Evolutionary conservation across 108 stramenopile species (phyloP).

Genomic region (Nannochloropsis salina): DNA sequence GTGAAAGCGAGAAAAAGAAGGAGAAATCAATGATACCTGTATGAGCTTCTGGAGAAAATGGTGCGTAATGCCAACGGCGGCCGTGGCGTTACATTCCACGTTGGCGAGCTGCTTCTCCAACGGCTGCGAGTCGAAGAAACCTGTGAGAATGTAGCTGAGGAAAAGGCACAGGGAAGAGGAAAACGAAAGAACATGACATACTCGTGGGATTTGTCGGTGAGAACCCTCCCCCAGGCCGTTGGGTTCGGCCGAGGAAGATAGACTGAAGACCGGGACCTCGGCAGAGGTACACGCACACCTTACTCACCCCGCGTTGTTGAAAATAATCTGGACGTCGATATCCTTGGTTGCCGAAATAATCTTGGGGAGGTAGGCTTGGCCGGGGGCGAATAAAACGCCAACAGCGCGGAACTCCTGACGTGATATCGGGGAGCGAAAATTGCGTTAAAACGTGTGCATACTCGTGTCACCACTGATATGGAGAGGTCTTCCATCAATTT

Average conservation of each 20-base stretch:
- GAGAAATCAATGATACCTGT: constrained; percentile 6
- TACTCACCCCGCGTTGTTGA: constrained; percentile 89
- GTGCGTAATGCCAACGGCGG: constrained; percentile 83
- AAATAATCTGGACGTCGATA: constrained; percentile 69
- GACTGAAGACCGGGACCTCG: too few relatives aligned
- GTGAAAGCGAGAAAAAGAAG: constrained; percentile 2
- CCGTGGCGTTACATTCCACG: constrained; percentile 95
- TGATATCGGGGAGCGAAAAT: background rate
- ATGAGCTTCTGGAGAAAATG: constrained; percentile 66
- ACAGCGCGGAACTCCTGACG: constrained; percentile 73
- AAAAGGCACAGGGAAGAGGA: background rate
- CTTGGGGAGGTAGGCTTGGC: constrained; percentile 71
- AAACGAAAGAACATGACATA: too few relatives aligned
- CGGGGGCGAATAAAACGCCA: constrained; percentile 74
- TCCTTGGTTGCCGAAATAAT: constrained; percentile 78
- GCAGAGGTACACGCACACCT: too few relatives aligned
- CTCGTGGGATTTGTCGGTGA: too few relatives aligned
- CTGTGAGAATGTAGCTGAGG: constrained; percentile 83
- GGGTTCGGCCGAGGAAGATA: too few relatives aligned
- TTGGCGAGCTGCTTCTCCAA: constrained; percentile 79
- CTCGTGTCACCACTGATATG: too few relatives aligned
- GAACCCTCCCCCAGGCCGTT: too few relatives aligned
- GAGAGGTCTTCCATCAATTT: too few relatives aligned
- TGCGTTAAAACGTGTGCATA: too few relatives aligned
- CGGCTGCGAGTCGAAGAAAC: constrained; percentile 90